These are phyloP conservation scores for Epicoccum nigrum DNA, from an alignment of 2,329 filamentous ascomycete species.

Conservation along the genomic window DNA sequence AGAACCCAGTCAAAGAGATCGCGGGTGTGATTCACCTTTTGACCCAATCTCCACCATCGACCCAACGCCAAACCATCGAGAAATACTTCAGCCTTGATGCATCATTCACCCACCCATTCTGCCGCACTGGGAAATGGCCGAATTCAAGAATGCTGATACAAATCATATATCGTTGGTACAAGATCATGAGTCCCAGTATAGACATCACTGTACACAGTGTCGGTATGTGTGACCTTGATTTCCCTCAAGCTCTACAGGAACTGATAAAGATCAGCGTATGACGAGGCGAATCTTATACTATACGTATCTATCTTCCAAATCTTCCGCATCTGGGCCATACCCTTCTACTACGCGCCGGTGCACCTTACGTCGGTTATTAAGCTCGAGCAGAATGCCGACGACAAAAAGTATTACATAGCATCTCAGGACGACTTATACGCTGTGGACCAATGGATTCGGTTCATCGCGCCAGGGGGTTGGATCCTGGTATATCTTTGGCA, in stretches of 20 bases:
- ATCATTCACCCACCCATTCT: constrained; percentile 79
- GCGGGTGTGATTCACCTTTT: constrained; percentile 69
- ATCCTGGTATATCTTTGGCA: constrained; percentile 67
- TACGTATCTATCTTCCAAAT: constrained; percentile 77
- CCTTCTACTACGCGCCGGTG: constrained; percentile 73
- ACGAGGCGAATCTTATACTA: constrained; percentile 68
- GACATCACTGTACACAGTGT: constrained; percentile 68
- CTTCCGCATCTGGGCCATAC: constrained; percentile 78
- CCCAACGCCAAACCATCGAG: constrained; percentile 70
- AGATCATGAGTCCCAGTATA: constrained; percentile 78
- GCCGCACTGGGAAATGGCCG: constrained; percentile 64
- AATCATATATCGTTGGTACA: constrained; percentile 74
- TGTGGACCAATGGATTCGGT: constrained; percentile 74
- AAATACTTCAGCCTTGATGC: constrained; percentile 76
- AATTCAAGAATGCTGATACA: constrained; percentile 72
- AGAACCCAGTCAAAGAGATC: constrained; percentile 62
- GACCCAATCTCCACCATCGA: constrained; percentile 67
- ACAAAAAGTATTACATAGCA: constrained; percentile 70
- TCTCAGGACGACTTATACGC: constrained; percentile 85
- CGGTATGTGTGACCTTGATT: constrained; percentile 47
- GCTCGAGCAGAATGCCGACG: constrained; percentile 57
- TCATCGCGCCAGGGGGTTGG: constrained; percentile 66
- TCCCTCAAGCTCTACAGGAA: background rate
- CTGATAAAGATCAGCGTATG: constrained; percentile 63
- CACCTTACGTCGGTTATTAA: constrained; percentile 71